Base-by-base conservation (phyloP, 2,329 filamentous ascomycete species). In the Colletotrichum plurivorum region DNA sequence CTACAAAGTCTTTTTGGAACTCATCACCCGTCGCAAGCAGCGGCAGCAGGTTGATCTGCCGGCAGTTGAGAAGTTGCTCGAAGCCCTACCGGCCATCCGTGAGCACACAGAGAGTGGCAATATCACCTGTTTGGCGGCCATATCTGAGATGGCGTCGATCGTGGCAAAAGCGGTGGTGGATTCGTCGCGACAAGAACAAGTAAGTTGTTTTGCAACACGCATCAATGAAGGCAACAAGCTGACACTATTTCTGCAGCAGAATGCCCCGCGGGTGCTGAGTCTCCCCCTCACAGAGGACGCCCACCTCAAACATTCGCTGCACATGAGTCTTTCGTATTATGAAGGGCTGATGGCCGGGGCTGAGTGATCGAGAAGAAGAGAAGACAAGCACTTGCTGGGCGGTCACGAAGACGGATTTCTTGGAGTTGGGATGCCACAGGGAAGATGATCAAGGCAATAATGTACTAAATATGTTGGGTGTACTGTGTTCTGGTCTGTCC, bases 81-180 rank as follows among this genome's bases (percentile, higher is more conserved):
- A 84, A 31, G 87, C 88, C 41, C 78, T 91, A 39, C 86, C 86
- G 31, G 84, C 85, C 31, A 86, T 90, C 79, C 84, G 85, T 68
- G 85, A 85, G 67, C 74, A 70, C n/a, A 71, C 74, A 60, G 73
- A 76, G 36, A 77, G 79, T 10, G 74, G 78, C 3, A 81, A 84
- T 45, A 76, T 78, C 6, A 78, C 90, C 71, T 87, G 93, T 76
- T 84, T 89, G 61, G 93, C 95, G 49, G 94, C 94, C 0, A 86
- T 95, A 62, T 90, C 92, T 72, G 94, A 97, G 76, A 97, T 97
- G 87, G 92, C 92, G 54, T 89, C 89, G 61, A 86, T 90, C 53
- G 89, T 95, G 69, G 93, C 92, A 10, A 87, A 88, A 71, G 87
- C 90, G 77, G 88, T 92, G 68, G 83, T 90, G 62, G 85, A 85